Evolutionary conservation across 371 early-diverging fungal genomes (phyloP).

Genomic region (Apophysomyces ossiformis): DNA sequence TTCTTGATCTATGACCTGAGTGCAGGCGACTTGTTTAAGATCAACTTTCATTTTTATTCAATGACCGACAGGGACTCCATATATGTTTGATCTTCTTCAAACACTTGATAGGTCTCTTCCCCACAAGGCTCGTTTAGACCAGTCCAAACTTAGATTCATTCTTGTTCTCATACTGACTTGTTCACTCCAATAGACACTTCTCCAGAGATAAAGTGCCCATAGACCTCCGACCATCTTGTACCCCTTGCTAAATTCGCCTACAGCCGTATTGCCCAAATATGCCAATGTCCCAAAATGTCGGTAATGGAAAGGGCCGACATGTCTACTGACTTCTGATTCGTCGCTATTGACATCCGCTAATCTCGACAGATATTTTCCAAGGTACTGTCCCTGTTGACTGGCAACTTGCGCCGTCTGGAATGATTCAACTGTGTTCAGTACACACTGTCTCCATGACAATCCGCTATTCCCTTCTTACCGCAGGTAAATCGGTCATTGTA

Average conservation of each 20-base stretch:
- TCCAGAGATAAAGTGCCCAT: slow-evolving; percentile 69
- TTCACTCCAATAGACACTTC: slow-evolving; percentile 69
- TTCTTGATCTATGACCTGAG: too few species aligned
- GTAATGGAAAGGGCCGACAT: slow-evolving; percentile 67
- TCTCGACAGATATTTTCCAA: slow-evolving; percentile 62
- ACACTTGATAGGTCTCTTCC: slow-evolving; percentile 48
- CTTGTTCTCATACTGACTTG: slow-evolving; percentile 56
- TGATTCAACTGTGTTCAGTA: too few species aligned
- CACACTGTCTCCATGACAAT: too few species aligned
- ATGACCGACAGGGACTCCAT: not conserved
- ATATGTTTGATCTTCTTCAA: not conserved
- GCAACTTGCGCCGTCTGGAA: slow-evolving; percentile 88
- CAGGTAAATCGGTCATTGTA: slow-evolving; percentile 75
- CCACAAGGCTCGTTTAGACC: slow-evolving; percentile 46
- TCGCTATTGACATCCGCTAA: slow-evolving; percentile 16
- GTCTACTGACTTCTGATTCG: slow-evolving; percentile 14
- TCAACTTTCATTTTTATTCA: too few species aligned
- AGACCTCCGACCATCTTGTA: slow-evolving; percentile 61
- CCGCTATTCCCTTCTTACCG: slow-evolving; percentile 41
- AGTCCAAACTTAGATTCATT: slow-evolving; percentile 50
- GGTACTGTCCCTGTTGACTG: slow-evolving; percentile 79
- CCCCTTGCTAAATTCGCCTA: slow-evolving; percentile 65
- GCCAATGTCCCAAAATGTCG: slow-evolving; percentile 80
- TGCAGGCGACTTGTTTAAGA: too few species aligned
- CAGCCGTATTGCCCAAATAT: slow-evolving; percentile 82